Conservation (phyloP, 352 stramenopile genomes). For the Phytopythium mirpurense region DNA sequence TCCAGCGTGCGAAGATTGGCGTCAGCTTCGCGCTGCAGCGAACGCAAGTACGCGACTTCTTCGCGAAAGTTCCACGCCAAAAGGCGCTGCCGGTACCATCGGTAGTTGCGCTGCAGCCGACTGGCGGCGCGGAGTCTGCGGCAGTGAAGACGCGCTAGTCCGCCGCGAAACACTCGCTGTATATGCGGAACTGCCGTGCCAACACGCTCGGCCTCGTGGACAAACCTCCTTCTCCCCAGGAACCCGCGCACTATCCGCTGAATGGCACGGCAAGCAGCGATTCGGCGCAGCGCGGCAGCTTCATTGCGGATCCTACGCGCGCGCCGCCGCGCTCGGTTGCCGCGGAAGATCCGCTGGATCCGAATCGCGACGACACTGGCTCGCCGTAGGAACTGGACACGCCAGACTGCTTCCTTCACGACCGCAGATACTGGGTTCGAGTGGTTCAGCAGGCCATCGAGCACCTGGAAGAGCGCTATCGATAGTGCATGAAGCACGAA, state of each 20-base stretch:
- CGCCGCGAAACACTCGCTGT: slow-evolving; percentile 47
- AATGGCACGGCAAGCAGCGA: slow-evolving; percentile 27
- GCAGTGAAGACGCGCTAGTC: slow-evolving; percentile 28
- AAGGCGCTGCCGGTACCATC: slow-evolving; percentile 43
- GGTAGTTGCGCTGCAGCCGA: slow-evolving; percentile 49
- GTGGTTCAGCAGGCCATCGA: slow-evolving; percentile 19
- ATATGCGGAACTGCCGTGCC: slow-evolving; percentile 40
- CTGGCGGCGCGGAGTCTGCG: slow-evolving; percentile 31
- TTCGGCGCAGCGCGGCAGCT: slow-evolving; percentile 28
- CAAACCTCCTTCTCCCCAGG: slow-evolving; percentile 37
- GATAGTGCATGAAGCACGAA: background rate
- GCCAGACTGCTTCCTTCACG: slow-evolving; percentile 56
- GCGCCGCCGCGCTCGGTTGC: slow-evolving; percentile 47
- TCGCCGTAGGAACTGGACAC: slow-evolving; percentile 49
- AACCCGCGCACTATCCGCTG: slow-evolving; percentile 56
- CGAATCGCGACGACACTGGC: slow-evolving; percentile 43
- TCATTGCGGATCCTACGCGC: slow-evolving; percentile 35
- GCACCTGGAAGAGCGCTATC: background rate
- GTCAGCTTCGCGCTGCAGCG: slow-evolving; percentile 37
- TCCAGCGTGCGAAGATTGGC: slow-evolving; percentile 40
- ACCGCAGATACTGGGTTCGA: slow-evolving; percentile 33
- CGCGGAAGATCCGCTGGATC: slow-evolving; percentile 64
- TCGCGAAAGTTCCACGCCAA: slow-evolving; percentile 49
- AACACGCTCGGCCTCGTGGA: slow-evolving; percentile 25
- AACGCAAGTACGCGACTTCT: slow-evolving; percentile 48